phyloP scores from a whole-genome alignment of 2,329 filamentous ascomycete genomes.

The Myriangium duriaei region DNA sequence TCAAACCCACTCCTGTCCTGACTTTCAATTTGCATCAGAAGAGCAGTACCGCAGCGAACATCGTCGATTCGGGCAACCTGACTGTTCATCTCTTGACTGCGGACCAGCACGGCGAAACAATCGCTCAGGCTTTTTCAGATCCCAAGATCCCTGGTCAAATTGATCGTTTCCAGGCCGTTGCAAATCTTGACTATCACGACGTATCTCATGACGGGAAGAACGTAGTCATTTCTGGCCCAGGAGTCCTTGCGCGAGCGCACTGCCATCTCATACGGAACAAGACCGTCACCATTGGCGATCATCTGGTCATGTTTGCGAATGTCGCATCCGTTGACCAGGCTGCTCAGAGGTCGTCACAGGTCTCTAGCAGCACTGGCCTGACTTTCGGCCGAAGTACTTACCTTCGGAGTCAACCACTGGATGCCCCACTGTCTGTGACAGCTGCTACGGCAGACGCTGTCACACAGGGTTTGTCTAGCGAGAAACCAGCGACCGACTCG shows the following conservation, averaged over 20 bases:
- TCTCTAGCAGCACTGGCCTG: background rate
- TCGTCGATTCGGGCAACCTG: conserved; percentile 31
- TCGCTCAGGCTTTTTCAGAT: conserved; percentile 23
- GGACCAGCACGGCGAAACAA: conserved; percentile 18
- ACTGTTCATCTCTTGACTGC: conserved; percentile 38
- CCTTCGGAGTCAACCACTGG: background rate
- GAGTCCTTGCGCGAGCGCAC: conserved; percentile 20
- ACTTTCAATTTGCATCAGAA: conserved; percentile 49
- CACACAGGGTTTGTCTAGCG: conserved; percentile 1
- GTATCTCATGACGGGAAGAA: conserved; percentile 1
- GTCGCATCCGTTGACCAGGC: conserved; percentile 16
- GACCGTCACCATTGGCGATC: conserved; percentile 32
- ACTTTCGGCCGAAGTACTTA: background rate
- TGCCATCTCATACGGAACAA: conserved; percentile 26
- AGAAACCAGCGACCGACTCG: background rate
- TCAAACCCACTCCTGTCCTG: conserved; percentile 43
- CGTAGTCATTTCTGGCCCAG: conserved; percentile 8
- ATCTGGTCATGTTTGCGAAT: conserved; percentile 35
- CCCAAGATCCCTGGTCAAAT: conserved; percentile 13
- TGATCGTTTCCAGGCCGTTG: conserved; percentile 14
- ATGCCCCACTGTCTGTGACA: too few relatives aligned
- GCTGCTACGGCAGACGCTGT: too few relatives aligned
- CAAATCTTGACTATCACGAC: background rate
- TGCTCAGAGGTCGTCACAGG: background rate
- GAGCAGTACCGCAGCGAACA: conserved; percentile 43